Conservation (phyloP, 163 green algal genomes). For the Botryococcus braunii region DNA sequence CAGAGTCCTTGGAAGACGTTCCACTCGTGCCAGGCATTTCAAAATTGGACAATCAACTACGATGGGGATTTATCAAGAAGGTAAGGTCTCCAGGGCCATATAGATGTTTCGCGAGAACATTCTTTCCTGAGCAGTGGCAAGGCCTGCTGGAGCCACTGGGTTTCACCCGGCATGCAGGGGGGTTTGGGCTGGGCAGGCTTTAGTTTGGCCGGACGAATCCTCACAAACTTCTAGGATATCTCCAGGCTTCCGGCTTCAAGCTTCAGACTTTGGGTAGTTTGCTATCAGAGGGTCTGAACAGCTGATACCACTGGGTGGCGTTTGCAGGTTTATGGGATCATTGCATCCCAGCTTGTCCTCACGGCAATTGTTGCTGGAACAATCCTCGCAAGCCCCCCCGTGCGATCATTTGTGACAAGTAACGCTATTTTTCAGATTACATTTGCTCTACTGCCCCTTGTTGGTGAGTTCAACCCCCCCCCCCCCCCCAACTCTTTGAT, state of each 20-base stretch:
- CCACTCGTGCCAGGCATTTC: conserved; percentile 31
- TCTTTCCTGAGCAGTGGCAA: not conserved
- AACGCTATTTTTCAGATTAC: conserved; percentile 24
- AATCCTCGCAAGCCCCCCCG: not conserved
- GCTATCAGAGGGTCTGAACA: too few species aligned
- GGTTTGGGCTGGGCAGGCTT: too few species aligned
- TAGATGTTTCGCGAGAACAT: not conserved
- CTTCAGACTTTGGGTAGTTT: too few species aligned
- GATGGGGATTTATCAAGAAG: conserved; percentile 48
- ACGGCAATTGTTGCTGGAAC: conserved; percentile 20
- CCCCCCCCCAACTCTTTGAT: not conserved
- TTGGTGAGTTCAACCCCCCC: conserved; percentile 13
- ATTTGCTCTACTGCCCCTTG: conserved; percentile 16
- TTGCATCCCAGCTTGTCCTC: conserved; percentile 36
- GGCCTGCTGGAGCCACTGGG: too few species aligned
- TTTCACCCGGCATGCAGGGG: too few species aligned
- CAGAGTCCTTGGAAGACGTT: conserved; percentile 22
- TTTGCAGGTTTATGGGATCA: conserved; percentile 55
- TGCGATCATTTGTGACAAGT: conserved; percentile 24
- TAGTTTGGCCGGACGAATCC: too few species aligned
- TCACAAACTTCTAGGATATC: too few species aligned
- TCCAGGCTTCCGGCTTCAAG: too few species aligned
- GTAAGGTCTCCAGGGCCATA: too few species aligned
- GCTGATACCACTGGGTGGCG: too few species aligned
- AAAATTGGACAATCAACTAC: conserved; percentile 35